Conservation (phyloP, 192 early-diverging fungal species). For the Gamsiella multidivaricata region DNA sequence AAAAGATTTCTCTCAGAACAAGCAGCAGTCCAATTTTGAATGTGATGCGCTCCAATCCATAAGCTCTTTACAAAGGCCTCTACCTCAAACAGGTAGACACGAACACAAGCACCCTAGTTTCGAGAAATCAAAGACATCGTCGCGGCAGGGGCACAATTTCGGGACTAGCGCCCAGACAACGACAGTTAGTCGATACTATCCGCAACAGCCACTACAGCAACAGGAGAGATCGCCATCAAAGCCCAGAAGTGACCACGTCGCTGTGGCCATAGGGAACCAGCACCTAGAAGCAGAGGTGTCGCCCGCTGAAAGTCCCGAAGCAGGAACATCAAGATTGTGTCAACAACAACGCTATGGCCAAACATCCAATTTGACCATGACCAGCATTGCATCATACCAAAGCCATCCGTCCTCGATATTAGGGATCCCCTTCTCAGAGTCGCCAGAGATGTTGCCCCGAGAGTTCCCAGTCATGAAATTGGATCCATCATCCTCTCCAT, state of each 20-base stretch:
- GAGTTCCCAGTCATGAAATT: background rate
- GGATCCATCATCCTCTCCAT: background rate
- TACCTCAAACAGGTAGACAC: background rate
- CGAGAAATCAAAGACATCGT: too few relatives aligned
- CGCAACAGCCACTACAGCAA: too few relatives aligned
- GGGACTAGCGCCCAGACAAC: background rate
- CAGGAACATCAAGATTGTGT: background rate
- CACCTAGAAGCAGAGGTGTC: background rate
- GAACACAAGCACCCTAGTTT: background rate
- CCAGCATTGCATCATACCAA: conserved; percentile 5
- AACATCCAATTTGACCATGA: conserved; percentile 18
- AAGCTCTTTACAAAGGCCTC: too few relatives aligned
- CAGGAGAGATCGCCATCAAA: background rate
- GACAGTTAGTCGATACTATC: too few relatives aligned
- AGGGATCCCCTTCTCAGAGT: conserved; percentile 41
- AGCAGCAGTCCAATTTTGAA: background rate
- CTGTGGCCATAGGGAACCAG: background rate
- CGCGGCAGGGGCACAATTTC: background rate
- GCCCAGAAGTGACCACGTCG: background rate
- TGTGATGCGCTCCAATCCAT: background rate
- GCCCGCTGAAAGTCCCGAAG: background rate
- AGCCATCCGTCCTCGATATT: conserved; percentile 39
- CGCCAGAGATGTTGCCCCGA: conserved; percentile 35
- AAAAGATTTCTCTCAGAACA: conserved; percentile 8
- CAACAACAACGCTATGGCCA: background rate